Percentiles rank a stretch among this genome's conserved stretches.
These are phyloP conservation scores for Boletus tomentosulus DNA, from an alignment of 768 basidiomycete species.

Conservation along the genomic window DNA sequence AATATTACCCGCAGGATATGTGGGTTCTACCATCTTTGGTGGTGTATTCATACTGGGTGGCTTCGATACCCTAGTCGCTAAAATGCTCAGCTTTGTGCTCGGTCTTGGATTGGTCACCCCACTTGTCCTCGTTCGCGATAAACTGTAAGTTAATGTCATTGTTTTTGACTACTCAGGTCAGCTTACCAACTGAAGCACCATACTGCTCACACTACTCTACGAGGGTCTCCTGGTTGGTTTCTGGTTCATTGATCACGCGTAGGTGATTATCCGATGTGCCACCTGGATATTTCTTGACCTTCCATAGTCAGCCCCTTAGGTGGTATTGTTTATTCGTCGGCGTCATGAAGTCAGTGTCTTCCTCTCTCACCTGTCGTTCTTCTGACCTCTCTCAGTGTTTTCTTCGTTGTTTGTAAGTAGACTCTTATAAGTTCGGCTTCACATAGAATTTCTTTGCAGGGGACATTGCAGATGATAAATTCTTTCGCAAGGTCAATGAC, in stretches of 20 bases:
- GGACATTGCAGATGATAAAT: conserved; percentile 92
- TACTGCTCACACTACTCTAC: conserved; percentile 73
- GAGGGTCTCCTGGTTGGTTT: conserved; percentile 88
- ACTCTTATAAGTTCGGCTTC: background rate
- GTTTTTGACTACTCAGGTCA: background rate
- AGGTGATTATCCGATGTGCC: conserved; percentile 28
- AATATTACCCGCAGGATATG: conserved; percentile 75
- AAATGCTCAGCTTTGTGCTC: conserved; percentile 88
- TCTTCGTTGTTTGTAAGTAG: conserved; percentile 81
- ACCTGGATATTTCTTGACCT: conserved; percentile 6
- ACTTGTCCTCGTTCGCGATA: conserved; percentile 81
- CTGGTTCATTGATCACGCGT: conserved; percentile 95
- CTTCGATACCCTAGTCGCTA: conserved; percentile 86
- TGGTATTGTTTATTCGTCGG: conserved; percentile 84
- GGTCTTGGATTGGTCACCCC: conserved; percentile 85
- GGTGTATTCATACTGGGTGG: conserved; percentile 80
- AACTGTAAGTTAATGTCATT: conserved; percentile 56
- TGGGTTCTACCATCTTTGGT: conserved; percentile 79
- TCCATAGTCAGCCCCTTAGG: conserved; percentile 64
- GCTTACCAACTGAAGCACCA: conserved; percentile 56
- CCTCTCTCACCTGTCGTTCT: conserved; percentile 6
- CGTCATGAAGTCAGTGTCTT: conserved; percentile 68
- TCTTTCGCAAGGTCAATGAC: conserved; percentile 92
- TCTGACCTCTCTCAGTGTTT: conserved; percentile 44
- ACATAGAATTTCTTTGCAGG: conserved; percentile 39